Percentiles rank a stretch among this genome's conserved stretches.
These are phyloP conservation scores for Apostasia ramifera DNA, from an alignment of 106 monocot species.

Conservation along the genomic window DNA sequence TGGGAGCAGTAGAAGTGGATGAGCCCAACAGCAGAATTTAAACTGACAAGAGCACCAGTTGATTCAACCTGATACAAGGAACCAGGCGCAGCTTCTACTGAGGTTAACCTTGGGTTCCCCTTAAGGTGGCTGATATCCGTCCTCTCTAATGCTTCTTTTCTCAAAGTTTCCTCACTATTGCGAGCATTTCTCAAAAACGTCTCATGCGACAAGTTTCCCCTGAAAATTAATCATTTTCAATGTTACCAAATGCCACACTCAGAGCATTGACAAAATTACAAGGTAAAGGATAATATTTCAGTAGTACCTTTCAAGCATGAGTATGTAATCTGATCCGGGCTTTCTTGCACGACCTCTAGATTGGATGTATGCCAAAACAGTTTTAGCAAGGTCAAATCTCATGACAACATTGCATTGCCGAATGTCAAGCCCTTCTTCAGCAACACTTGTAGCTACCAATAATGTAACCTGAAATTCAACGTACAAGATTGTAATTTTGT, in stretches of 20 bases:
- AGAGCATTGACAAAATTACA: not conserved
- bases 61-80: slow-evolving; percentile 87
- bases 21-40: slow-evolving; percentile 99
- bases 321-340: slow-evolving; percentile 98
- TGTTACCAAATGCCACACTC: not conserved
- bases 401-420: slow-evolving; percentile 99
- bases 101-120: slow-evolving; percentile 42
- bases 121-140: slow-evolving; percentile 98
- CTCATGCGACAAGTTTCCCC: slow-evolving; percentile 90
- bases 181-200: slow-evolving; percentile 93
- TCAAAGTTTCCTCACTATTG: slow-evolving; percentile 95
- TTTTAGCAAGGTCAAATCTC: slow-evolving; percentile 98
- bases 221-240: slow-evolving; percentile 18
- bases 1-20: slow-evolving; percentile 98
- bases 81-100: slow-evolving; percentile 52
- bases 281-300: not conserved
- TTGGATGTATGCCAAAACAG: slow-evolving; percentile 98
- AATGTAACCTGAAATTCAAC: slow-evolving; percentile 63
- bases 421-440: slow-evolving; percentile 99
- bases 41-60: slow-evolving; percentile 95
- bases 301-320: slow-evolving; percentile 91
- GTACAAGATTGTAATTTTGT: not conserved
- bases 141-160: slow-evolving; percentile 96
- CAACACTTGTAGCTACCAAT: slow-evolving; percentile 97
- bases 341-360: slow-evolving; percentile 98